Evolutionary conservation across 1,139 yeast genomes (phyloP), one percentile per base, ranked within the genome.

Genomic region (Suhomyces anneliseae): DNA sequence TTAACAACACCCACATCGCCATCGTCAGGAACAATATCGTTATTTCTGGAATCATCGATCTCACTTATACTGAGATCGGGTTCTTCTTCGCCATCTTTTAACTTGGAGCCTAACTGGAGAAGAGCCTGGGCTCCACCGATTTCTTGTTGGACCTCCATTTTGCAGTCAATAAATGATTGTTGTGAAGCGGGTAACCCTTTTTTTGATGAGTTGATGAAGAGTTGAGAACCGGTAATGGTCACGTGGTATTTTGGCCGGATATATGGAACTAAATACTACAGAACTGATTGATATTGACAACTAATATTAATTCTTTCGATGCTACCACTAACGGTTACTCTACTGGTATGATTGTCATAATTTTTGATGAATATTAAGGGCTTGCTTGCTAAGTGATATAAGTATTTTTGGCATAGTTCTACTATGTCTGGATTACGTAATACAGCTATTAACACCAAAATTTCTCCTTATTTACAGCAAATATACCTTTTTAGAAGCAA

Each of bases 81-180:
- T 7, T 48, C 53, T 14, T 55, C 61, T 9, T 58, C 59, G 9
- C 57, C 63, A 32, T 55, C 61, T 42, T 61, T 65, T 36, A 51
- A 55, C 47, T 70, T 70, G 19, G 70, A 60, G 10, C 78, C 78
- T 8, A 74, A 57, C 63, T 66, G 77, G 19, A 74, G 66, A 36
- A 74, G 65, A 8, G 78, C 79, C 49, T 72, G 76, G 15, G 79
- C 79, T 10, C 79, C 78, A 14, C 78, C 78, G 31, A 73, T 65
- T 53, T 72, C 76, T 53, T 64, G 74, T 52, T 68, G 74, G 45
- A 64, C 58, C 48, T 70, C 67, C 74, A 69, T 68, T 43, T 49
- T 45, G 54, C 55, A 52, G 49, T 54, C 47, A 47, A n/a, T 40
- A 35, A 33, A 32, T 29, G 32, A 9, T 50, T 39, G 54, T 53